Conservation (phyloP, 495 filamentous ascomycete species). For the Lophiotrema nucula region DNA sequence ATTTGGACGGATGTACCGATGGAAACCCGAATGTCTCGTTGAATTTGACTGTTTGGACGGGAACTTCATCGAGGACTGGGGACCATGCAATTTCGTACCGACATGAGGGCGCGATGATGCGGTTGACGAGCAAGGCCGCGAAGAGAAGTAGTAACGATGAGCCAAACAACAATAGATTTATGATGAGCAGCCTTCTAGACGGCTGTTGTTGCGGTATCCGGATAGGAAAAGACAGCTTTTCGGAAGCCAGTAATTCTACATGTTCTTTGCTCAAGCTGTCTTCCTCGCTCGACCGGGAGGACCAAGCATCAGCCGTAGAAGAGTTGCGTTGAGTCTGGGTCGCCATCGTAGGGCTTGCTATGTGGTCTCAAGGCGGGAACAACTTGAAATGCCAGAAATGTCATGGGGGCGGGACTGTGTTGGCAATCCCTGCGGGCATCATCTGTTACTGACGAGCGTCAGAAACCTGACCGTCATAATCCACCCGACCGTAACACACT, state of each 20-base stretch:
- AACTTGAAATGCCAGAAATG: no score
- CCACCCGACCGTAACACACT: not conserved
- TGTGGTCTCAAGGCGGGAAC: no score
- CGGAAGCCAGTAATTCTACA: not conserved
- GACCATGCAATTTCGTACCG: not conserved
- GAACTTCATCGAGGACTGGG: not conserved
- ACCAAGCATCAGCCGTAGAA: not conserved
- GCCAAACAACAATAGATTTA: not conserved
- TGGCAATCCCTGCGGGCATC: no score
- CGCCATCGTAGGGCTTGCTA: not conserved
- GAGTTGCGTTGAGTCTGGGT: not conserved
- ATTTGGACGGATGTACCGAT: not conserved
- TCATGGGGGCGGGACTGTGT: no score
- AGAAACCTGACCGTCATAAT: not conserved
- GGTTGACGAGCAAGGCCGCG: not conserved
- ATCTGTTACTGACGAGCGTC: not conserved
- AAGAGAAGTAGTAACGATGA: not conserved
- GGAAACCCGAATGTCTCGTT: conserved; percentile 1
- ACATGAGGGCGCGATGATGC: not conserved
- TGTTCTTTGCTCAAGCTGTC: not conserved
- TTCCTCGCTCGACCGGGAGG: not conserved
- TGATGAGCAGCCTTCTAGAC: not conserved
- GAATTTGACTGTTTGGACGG: not conserved
- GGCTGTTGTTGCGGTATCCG: not conserved
- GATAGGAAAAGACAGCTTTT: not conserved